Conservation (phyloP, 2,329 filamentous ascomycete species). For the Ophiostoma quercus region DNA sequence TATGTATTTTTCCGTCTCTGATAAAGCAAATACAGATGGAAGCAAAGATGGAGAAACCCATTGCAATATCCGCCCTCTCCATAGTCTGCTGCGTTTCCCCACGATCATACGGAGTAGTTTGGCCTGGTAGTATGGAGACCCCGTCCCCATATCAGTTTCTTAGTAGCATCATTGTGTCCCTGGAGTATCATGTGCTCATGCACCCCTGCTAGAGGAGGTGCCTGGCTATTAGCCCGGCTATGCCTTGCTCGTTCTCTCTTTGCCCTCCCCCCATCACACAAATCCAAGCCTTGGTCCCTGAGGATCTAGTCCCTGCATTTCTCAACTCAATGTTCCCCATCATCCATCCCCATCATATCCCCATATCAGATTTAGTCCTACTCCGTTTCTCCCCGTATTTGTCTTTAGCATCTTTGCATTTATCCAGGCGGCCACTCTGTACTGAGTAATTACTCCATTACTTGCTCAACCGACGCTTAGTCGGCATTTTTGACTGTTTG, state of each 20-base stretch:
- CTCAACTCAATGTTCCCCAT: neutral
- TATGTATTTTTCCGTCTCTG: neutral
- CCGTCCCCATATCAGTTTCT: neutral
- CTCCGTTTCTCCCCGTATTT: neutral
- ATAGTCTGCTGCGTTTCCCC: neutral
- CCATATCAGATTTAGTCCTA: neutral
- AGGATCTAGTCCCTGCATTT: constrained; percentile 2
- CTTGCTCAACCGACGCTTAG: neutral
- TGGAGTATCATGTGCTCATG: constrained; percentile 3
- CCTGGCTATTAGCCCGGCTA: neutral
- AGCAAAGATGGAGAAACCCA: neutral
- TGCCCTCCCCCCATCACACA: neutral
- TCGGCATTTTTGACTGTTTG: neutral
- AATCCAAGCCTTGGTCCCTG: neutral
- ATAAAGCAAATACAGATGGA: neutral
- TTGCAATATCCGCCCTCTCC: neutral
- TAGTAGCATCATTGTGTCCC: neutral
- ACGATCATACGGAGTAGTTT: neutral
- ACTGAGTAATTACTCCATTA: too few species aligned
- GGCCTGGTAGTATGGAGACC: neutral
- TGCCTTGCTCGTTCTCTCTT: neutral
- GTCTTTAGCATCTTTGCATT: neutral
- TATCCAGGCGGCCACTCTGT: neutral
- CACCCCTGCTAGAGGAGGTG: constrained; percentile 2
- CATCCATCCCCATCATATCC: neutral